Evolutionary conservation across 495 filamentous ascomycete species (phyloP), one percentile per base, ranked within the genome.

Genomic region (Aspergillus heteromorphus): DNA sequence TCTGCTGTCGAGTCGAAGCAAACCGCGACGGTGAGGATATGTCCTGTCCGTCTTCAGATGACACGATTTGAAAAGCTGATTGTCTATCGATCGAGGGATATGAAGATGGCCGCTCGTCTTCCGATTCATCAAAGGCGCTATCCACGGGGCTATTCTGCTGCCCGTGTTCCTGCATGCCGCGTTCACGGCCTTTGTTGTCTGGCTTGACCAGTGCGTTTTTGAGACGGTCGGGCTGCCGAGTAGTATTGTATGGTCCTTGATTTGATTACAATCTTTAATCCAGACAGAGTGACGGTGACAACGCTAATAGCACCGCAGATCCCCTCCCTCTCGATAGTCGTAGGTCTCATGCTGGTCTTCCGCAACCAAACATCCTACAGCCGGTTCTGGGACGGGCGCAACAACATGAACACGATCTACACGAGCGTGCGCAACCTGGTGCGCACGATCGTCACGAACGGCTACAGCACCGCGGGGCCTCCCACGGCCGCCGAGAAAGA

Each of bases 271-370:
- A n/a, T n/a, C n/a, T n/a, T n/a, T n/a, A n/a, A n/a, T n/a, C n/a
- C n/a, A n/a, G n/a, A n/a, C n/a, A n/a, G n/a, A n/a, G 47, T 19
- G 9, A 14, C 14, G 16, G 25, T 38, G 18, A 29, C n/a, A 36
- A 16, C 5, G 21, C 34, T 43, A 51, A 50, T 42, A 25, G 8
- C 18, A 45, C 16, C 18, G 21, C 49, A 84, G 80, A 84, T 91
- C 51, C 87, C 87, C 14, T 85, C 81, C n/a, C 68, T 91, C 1
- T 88, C 85, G 18, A 91, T 91, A 55, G 87, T 91, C 48, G 87
- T 90, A 20, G 87, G 87, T 63, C 64, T 91, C 16, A 89, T 91
- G 84, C 85, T 91, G 30, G 87, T 91, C 40, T 89, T 89, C 74
- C 82, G 87, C 13, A 89, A 91, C 57, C 74, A 79, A 58, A 86